Evolutionary conservation across 2,329 filamentous ascomycete genomes (phyloP).

Genomic region (Zymoseptoria passerinii): DNA sequence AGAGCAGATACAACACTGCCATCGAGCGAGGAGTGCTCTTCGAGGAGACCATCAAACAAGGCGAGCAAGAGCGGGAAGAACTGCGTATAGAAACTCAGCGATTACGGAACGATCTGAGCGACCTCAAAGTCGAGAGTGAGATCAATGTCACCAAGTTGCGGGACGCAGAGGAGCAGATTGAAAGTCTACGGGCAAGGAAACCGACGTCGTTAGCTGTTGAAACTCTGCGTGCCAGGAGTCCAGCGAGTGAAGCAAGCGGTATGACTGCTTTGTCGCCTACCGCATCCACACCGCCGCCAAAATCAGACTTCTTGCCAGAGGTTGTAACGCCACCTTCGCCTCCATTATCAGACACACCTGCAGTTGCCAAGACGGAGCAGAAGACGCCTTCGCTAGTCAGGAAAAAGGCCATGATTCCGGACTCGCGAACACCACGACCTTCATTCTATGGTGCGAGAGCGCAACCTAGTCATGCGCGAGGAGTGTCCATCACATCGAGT

Average conservation of each 20-base stretch:
- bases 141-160: slow-evolving; percentile 90
- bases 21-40: slow-evolving; percentile 89
- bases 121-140: slow-evolving; percentile 89
- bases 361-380: slow-evolving; percentile 38
- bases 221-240: slow-evolving; percentile 39
- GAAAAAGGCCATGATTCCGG: slow-evolving; percentile 35
- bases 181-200: slow-evolving; percentile 44
- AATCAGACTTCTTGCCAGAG: slow-evolving; percentile 56
- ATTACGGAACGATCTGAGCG: slow-evolving; percentile 80
- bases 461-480: slow-evolving; percentile 44
- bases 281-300: slow-evolving; percentile 74
- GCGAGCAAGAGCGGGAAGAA: slow-evolving; percentile 83
- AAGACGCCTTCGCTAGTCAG: slow-evolving; percentile 34
- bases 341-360: slow-evolving; percentile 79
- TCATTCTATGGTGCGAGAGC: slow-evolving; percentile 34
- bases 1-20: slow-evolving; percentile 91
- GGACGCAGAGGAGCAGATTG: slow-evolving; percentile 50
- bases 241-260: slow-evolving; percentile 48
- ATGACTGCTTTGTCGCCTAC: slow-evolving; percentile 81
- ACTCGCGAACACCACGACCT: slow-evolving; percentile 47
- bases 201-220: slow-evolving; percentile 43
- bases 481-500: slow-evolving; percentile 45
- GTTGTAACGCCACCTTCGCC: slow-evolving; percentile 83
- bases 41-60: slow-evolving; percentile 86
- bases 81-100: slow-evolving; percentile 87